Evolutionary conservation across 805 yeast genomes (phyloP).

Genomic region (Ogataea paraovalis): DNA sequence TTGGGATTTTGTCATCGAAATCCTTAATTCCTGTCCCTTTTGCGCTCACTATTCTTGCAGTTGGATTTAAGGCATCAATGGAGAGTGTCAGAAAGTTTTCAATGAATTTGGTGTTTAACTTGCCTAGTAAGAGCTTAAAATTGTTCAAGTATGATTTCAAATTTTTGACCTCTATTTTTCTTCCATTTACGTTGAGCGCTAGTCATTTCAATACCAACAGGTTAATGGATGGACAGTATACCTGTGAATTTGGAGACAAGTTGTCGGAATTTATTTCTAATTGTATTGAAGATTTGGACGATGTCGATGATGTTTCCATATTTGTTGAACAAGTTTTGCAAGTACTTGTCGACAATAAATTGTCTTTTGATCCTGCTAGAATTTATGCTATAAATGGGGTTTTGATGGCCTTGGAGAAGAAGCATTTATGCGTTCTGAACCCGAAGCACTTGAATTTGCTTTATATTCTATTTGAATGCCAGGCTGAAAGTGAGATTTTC

Average conservation of each 20-base stretch:
- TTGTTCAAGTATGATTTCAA: conserved; percentile 41
- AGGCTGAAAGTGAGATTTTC: conserved; percentile 40
- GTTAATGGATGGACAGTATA: conserved; percentile 25
- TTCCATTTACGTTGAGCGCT: conserved; percentile 63
- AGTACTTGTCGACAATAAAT: conserved; percentile 43
- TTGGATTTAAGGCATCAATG: conserved; percentile 72
- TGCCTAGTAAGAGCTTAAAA: conserved; percentile 43
- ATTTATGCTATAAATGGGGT: conserved; percentile 58
- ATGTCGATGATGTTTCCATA: conserved; percentile 9
- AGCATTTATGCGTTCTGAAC: conserved; percentile 6
- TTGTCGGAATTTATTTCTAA: conserved; percentile 43
- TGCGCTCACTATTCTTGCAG: conserved; percentile 68
- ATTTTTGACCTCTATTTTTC: conserved; percentile 40
- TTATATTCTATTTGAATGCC: conserved; percentile 31
- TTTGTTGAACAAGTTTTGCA: conserved; percentile 34
- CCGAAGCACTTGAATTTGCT: conserved; percentile 31
- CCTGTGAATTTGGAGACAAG: conserved; percentile 57
- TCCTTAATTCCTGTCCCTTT: conserved; percentile 62
- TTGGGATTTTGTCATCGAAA: conserved; percentile 43
- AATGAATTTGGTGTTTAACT: conserved; percentile 48
- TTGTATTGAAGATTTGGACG: conserved; percentile 30
- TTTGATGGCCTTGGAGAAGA: conserved; percentile 41
- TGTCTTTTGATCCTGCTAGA: conserved; percentile 67
- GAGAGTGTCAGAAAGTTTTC: conserved; percentile 71
- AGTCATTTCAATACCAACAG: conserved; percentile 48